A percentile compares a stretch with the other conserved stretches of the same genome.
Conservation (phyloP, 331 rosid species). For the Dryas integrifolia region DNA sequence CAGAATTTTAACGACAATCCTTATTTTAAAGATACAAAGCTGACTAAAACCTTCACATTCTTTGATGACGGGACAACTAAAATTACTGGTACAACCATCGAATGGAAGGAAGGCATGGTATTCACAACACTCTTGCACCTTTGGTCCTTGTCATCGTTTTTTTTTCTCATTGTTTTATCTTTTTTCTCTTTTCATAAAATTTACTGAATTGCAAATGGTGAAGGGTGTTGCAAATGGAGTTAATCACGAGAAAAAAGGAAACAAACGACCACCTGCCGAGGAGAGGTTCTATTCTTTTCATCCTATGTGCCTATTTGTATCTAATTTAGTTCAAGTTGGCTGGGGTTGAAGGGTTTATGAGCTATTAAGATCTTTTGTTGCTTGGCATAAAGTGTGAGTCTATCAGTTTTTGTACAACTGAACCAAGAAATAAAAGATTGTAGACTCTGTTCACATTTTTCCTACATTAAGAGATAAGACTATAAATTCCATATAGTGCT, state of each 20-base stretch:
- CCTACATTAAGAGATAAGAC: background rate
- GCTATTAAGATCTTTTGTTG: background rate
- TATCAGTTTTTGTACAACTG: background rate
- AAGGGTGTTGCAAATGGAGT: constrained; percentile 59
- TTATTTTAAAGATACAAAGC: constrained; percentile 52
- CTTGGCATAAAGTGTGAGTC: background rate
- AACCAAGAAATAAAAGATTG: constrained; percentile 1
- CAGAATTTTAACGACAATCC: constrained; percentile 61
- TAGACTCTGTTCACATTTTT: background rate
- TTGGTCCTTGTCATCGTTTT: background rate
- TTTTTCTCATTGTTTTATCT: background rate
- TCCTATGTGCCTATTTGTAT: background rate
- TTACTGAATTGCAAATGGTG: constrained; percentile 19
- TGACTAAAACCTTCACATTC: constrained; percentile 53
- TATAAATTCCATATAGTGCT: background rate
- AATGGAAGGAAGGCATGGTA: constrained; percentile 75
- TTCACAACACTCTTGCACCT: constrained; percentile 7
- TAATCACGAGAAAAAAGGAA: constrained; percentile 52
- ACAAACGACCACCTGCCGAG: constrained; percentile 42
- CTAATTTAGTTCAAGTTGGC: background rate
- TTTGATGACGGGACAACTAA: constrained; percentile 53
- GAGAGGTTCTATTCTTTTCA: constrained; percentile 45
- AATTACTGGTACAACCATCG: constrained; percentile 53
- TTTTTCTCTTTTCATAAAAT: background rate
- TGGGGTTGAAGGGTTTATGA: constrained; percentile 3